These are phyloP conservation scores for Dipteronia sinensis DNA, from an alignment of 345 rosid species.

Conservation along the genomic window DNA sequence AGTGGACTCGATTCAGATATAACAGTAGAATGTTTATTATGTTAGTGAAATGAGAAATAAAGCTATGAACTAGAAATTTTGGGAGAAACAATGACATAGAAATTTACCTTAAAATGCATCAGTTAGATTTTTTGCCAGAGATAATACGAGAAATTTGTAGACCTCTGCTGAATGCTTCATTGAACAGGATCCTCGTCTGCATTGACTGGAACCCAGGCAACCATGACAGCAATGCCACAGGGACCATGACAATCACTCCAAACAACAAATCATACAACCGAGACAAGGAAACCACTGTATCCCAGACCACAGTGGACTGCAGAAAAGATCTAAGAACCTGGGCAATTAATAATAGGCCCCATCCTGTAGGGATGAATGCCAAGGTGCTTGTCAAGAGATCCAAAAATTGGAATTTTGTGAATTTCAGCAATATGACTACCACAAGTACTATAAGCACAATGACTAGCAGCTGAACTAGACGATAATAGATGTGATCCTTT, in stretches of 20 bases:
- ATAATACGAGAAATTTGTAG: slow-evolving; percentile 81
- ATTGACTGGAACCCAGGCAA: slow-evolving; percentile 86
- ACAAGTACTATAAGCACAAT: slow-evolving; percentile 44
- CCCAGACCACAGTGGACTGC: slow-evolving; percentile 60
- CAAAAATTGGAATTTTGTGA: slow-evolving; percentile 44
- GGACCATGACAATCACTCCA: slow-evolving; percentile 75
- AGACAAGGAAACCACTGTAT: slow-evolving; percentile 75
- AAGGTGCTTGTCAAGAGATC: slow-evolving; percentile 74
- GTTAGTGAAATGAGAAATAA: neutral
- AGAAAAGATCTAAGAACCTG: slow-evolving; percentile 54
- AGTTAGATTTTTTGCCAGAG: slow-evolving; percentile 65
- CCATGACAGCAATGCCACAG: slow-evolving; percentile 84
- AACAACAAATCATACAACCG: slow-evolving; percentile 78
- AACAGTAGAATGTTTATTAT: neutral
- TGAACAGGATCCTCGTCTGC: slow-evolving; percentile 90
- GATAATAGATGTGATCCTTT: slow-evolving; percentile 66
- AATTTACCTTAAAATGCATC: slow-evolving; percentile 29
- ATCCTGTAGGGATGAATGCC: slow-evolving; percentile 90
- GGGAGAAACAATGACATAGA: neutral
- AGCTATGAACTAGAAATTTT: neutral
- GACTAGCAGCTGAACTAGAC: slow-evolving; percentile 68
- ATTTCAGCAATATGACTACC: slow-evolving; percentile 50
- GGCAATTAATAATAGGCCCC: slow-evolving; percentile 83
- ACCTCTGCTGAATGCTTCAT: slow-evolving; percentile 90
- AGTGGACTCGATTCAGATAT: neutral